Evolutionary conservation across 768 basidiomycete species (phyloP), one percentile per base, ranked within the genome.

Genomic region (Hydnum rufescens): DNA sequence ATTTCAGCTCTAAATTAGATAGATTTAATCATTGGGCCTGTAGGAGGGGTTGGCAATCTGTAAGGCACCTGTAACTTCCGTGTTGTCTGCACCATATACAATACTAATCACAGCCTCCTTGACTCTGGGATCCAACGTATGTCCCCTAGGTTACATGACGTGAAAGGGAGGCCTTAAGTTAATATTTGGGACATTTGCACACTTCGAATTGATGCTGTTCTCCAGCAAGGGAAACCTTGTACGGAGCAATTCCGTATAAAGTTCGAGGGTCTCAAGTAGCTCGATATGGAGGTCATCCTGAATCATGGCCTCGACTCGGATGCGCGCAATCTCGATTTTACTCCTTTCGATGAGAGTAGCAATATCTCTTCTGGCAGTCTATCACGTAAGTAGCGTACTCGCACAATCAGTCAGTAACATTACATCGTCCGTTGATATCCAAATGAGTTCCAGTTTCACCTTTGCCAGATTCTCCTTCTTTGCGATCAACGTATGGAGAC

Each of bases 211-310:
- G 13, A 8, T 47, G 8, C 13, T 8, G 26, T 47, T 23, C 60
- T 99, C 95, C 44, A 99, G 72, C 28, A 97, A 66, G 5, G 85
- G 84, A 60, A 97, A 97, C 46, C 95, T 75, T 5, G 93, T 87
- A 23, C 92, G 71, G 19, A 97, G 67, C n/a, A 93, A 74, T 61
- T 99, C 95, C 57, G 83, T 86, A 63, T 96, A 96, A 6, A 97
- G 73, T 68, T 96, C 92, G 26, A 99, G 69, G 3, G 97, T 69
- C 61, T 99, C 93, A 32, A 96, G 68, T 25, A 96, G 72, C 62
- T 96, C 92, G 43, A 87, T 68, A 61, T 85, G 74, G 43, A 87
- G 74, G 61, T 89, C 85, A 58, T 86, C 84, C 61, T 84, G 76
- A 61, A 88, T 89, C 52, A 88, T 82, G 80, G 57, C 80, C 69